These are phyloP conservation scores for Blepharisma japonicum DNA, from an alignment of 73 alveolate species.

Conservation along the genomic window DNA sequence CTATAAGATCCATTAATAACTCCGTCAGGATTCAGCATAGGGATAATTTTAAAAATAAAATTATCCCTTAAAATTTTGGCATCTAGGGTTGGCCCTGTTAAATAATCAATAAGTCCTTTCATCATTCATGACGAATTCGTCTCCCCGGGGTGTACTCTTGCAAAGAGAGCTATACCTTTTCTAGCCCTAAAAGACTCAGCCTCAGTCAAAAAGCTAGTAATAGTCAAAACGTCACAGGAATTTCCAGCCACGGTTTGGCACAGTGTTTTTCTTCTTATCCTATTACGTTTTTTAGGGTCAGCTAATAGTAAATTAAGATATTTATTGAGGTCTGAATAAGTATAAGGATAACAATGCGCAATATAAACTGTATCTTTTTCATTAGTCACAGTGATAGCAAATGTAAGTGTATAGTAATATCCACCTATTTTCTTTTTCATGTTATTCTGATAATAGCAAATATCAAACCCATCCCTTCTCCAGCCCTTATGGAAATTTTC, in stretches of 20 bases:
- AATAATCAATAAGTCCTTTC: conserved; percentile 83
- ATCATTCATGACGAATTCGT: conserved; percentile 74
- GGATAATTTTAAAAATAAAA: conserved; percentile 88
- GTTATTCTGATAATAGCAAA: conserved; percentile 73
- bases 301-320: conserved; percentile 74
- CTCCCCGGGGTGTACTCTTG: conserved; percentile 99
- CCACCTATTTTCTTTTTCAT: conserved; percentile 87
- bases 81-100: conserved; percentile 83
- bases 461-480: conserved; percentile 85
- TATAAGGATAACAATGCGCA: conserved; percentile 97
- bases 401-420: conserved; percentile 90
- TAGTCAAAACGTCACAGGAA: conserved; percentile 78
- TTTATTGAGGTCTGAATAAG: conserved; percentile 83
- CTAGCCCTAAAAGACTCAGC: conserved; percentile 56
- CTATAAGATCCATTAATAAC: conserved; percentile 98
- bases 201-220: conserved; percentile 73
- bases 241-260: conserved; percentile 65
- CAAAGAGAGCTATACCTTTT: conserved; percentile 75
- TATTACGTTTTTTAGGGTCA: conserved; percentile 76
- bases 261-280: conserved; percentile 59
- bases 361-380: conserved; percentile 91
- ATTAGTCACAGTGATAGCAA: conserved; percentile 79
- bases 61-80: conserved; percentile 88
- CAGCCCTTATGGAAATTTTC: conserved; percentile 52
- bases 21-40: conserved; percentile 99